Evolutionary conservation across 2,329 filamentous ascomycete species (phyloP).

Genomic region (Scytalidium sp.): DNA sequence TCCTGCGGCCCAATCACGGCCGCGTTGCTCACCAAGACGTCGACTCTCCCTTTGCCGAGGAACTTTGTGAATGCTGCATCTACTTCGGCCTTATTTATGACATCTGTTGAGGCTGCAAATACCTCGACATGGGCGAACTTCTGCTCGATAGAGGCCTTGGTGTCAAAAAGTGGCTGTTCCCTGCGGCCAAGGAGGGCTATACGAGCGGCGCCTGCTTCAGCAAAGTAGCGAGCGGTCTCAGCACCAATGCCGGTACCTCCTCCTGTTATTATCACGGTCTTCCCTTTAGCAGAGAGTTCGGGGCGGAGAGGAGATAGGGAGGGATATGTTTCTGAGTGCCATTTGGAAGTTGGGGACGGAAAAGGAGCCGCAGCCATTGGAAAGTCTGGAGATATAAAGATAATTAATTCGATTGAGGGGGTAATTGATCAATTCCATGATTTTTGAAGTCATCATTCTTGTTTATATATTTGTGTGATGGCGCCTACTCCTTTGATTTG

Average conservation of each 20-base stretch:
- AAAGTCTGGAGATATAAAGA: slow-evolving; percentile 12
- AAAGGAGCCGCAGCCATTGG: slow-evolving; percentile 26
- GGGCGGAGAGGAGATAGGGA: slow-evolving; percentile 37
- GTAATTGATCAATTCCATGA: slow-evolving; percentile 6
- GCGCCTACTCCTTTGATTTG: slow-evolving; percentile 10
- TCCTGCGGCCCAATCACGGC: slow-evolving; percentile 27
- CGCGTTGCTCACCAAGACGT: slow-evolving; percentile 39
- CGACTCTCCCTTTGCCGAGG: slow-evolving; percentile 27
- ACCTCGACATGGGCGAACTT: slow-evolving; percentile 32
- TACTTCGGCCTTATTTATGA: slow-evolving; percentile 27
- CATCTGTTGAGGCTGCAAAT: slow-evolving; percentile 28
- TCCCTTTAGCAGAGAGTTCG: slow-evolving; percentile 35
- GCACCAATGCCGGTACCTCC: slow-evolving; percentile 43
- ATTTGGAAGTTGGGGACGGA: slow-evolving; percentile 35
- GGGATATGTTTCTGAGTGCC: slow-evolving; percentile 31
- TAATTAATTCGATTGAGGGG: slow-evolving; percentile 6
- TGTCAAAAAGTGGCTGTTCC: slow-evolving; percentile 30
- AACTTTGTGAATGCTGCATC: slow-evolving; percentile 31
- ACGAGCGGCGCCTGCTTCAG: slow-evolving; percentile 38
- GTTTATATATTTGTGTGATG: slow-evolving; percentile 15
- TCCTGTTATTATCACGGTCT: slow-evolving; percentile 40
- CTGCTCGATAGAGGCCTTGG: slow-evolving; percentile 32
- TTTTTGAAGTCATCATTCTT: slow-evolving; percentile 11
- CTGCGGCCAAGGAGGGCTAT: slow-evolving; percentile 43
- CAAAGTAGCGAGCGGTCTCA: slow-evolving; percentile 39